Evolutionary conservation across 2,329 filamentous ascomycete genomes (phyloP).

Genomic region (Pseudogymnoascus sp.): DNA sequence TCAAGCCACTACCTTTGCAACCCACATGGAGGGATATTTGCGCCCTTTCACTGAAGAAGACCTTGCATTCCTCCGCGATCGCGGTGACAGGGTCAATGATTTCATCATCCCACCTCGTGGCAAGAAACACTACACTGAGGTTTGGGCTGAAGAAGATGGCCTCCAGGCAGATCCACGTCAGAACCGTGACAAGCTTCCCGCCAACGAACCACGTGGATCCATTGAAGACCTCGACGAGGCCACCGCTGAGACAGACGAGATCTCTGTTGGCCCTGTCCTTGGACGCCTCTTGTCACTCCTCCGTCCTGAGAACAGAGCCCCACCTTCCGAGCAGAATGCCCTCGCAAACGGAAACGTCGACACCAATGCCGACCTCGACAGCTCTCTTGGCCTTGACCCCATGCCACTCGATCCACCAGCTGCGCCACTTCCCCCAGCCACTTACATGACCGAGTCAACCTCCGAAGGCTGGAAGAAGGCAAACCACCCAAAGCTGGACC

Average conservation of each 20-base stretch:
- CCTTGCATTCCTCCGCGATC: conserved; percentile 82
- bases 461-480: conserved; percentile 73
- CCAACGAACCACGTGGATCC: conserved; percentile 75
- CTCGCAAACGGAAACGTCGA: conserved; percentile 47
- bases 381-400: conserved; percentile 27
- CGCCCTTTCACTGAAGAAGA: conserved; percentile 87
- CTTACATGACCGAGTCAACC: conserved; percentile 70
- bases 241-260: conserved; percentile 76
- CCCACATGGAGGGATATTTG: conserved; percentile 87
- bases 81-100: conserved; percentile 73
- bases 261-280: conserved; percentile 82
- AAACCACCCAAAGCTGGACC: conserved; percentile 69
- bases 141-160: conserved; percentile 93
- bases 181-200: conserved; percentile 57
- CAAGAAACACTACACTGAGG: conserved; percentile 75
- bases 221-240: conserved; percentile 85
- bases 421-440: conserved; percentile 53
- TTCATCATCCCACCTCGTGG: conserved; percentile 83
- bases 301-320: conserved; percentile 62
- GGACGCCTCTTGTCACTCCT: conserved; percentile 73
- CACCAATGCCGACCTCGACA: conserved; percentile 40
- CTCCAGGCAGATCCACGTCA: conserved; percentile 57
- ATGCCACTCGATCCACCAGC: conserved; percentile 20
- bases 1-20: conserved; percentile 85
- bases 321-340: conserved; percentile 49